These are phyloP conservation scores for Globisporangium okanoganense DNA, from an alignment of 352 stramenopile genomes.

Conservation along the genomic window DNA sequence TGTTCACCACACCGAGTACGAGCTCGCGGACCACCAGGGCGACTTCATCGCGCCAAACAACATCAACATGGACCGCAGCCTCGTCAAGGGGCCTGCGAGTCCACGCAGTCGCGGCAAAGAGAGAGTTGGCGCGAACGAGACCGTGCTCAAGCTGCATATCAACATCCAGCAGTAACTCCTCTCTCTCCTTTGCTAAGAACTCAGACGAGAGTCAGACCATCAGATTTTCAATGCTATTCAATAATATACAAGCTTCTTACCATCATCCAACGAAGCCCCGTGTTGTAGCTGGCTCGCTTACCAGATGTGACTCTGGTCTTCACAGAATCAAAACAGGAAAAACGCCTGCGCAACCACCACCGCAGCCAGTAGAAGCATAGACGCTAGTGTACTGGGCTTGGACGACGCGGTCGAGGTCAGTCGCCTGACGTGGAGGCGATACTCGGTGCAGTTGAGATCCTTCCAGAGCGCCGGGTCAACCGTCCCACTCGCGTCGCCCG, in stretches of 20 bases:
- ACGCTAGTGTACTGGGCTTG: neutral
- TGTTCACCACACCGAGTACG: constrained; percentile 12
- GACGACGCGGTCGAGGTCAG: neutral
- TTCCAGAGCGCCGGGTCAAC: neutral
- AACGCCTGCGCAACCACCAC: neutral
- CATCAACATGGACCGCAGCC: constrained; percentile 8
- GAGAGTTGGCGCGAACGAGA: neutral
- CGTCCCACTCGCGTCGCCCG: neutral
- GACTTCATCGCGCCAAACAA: constrained; percentile 12
- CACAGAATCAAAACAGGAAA: neutral
- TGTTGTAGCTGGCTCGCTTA: too few relatives aligned
- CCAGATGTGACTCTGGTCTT: too few relatives aligned
- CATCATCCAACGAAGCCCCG: too few relatives aligned
- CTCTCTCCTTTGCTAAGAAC: neutral
- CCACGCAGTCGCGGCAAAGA: neutral
- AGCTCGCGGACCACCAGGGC: constrained; percentile 11
- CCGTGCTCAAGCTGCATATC: neutral
- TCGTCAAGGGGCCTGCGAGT: constrained; percentile 6
- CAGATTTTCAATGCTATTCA: neutral
- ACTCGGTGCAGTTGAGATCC: neutral
- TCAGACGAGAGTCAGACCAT: too few relatives aligned
- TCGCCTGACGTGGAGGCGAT: neutral
- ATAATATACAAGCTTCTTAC: neutral
- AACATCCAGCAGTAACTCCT: neutral
- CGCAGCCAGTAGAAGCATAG: neutral